A percentile compares a stretch with the other conserved stretches of the same genome.
Conservation (phyloP, 305 asterid species). For the Striga hermonthica region DNA sequence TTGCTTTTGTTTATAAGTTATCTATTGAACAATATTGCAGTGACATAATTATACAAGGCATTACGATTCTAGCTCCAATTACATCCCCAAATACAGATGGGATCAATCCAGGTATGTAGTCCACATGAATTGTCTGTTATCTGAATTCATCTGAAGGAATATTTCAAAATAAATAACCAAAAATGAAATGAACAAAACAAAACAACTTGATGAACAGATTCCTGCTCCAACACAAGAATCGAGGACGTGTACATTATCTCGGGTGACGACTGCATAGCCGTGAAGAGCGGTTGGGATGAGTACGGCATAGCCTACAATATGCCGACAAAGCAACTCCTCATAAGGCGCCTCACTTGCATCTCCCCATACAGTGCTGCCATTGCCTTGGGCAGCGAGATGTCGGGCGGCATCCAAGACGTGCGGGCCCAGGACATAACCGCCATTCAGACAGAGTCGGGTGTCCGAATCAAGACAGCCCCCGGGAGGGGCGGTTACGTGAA, state of each 20-base stretch:
- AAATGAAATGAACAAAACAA: too few species aligned
- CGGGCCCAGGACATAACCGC: slow-evolving; percentile 56
- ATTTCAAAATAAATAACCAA: too few species aligned
- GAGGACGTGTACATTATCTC: slow-evolving; percentile 77
- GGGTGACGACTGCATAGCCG: slow-evolving; percentile 86
- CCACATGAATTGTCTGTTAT: too few species aligned
- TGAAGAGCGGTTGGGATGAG: slow-evolving; percentile 97
- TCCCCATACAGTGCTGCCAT: slow-evolving; percentile 89
- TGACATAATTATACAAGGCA: slow-evolving; percentile 67
- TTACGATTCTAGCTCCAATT: slow-evolving; percentile 80
- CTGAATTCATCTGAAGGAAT: too few species aligned
- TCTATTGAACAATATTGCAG: slow-evolving; percentile 41
- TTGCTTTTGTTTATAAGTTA: slow-evolving; percentile 1
- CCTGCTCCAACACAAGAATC: slow-evolving; percentile 81
- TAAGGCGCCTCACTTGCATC: slow-evolving; percentile 74
- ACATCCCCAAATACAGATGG: slow-evolving; percentile 95
- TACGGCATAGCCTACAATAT: slow-evolving; percentile 74
- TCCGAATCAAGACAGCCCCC: slow-evolving; percentile 53
- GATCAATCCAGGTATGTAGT: slow-evolving; percentile 52
- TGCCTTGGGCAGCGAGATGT: slow-evolving; percentile 81
- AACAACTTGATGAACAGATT: slow-evolving; percentile 44
- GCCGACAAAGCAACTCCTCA: slow-evolving; percentile 72
- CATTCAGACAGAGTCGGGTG: slow-evolving; percentile 53
- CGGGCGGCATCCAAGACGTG: slow-evolving; percentile 59
- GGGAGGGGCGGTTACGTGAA: slow-evolving; percentile 61